A percentile compares a stretch with the other conserved stretches of the same genome.
phyloP scores from a whole-genome alignment of 306 rosid genomes.

The Malus orientalis region DNA sequence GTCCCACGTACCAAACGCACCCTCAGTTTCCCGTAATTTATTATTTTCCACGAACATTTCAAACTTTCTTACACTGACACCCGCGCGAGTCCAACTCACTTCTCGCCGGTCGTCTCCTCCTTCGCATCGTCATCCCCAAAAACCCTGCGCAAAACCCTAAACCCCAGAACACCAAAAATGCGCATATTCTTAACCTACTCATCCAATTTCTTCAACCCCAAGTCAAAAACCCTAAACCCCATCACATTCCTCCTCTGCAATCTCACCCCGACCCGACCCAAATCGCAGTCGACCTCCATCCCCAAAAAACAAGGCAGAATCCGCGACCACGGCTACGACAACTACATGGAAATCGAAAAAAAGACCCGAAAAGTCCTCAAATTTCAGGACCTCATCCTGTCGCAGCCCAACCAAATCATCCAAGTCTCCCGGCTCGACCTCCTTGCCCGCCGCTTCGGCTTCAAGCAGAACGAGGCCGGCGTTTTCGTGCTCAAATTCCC shows the following conservation, averaged over 20 bases:
- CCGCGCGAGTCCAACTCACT: neutral
- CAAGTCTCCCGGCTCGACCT: slow-evolving; percentile 65
- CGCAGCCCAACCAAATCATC: slow-evolving; percentile 48
- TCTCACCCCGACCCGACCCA: slow-evolving; percentile 22
- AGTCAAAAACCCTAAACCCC: slow-evolving; percentile 3
- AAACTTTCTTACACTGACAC: neutral
- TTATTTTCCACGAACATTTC: neutral
- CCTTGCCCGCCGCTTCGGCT: slow-evolving; percentile 66
- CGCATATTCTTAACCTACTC: slow-evolving; percentile 13
- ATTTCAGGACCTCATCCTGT: slow-evolving; percentile 52
- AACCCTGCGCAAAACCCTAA: slow-evolving; percentile 24
- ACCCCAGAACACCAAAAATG: slow-evolving; percentile 24
- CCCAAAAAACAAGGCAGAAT: slow-evolving; percentile 59
- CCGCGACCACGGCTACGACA: slow-evolving; percentile 83
- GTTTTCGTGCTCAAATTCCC: slow-evolving; percentile 78
- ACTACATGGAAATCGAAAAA: slow-evolving; percentile 89
- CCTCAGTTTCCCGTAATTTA: neutral
- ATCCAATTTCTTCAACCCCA: slow-evolving; percentile 26
- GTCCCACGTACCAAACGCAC: no score
- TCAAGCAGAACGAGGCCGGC: slow-evolving; percentile 56
- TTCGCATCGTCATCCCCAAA: neutral
- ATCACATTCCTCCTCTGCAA: slow-evolving; percentile 14
- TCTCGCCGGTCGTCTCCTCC: neutral
- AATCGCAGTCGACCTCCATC: slow-evolving; percentile 70
- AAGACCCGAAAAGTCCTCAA: slow-evolving; percentile 73